A percentile compares a stretch with the other conserved stretches of the same genome.
Conservation (phyloP, 1,139 yeast genomes). For the Candida mesenterica region DNA sequence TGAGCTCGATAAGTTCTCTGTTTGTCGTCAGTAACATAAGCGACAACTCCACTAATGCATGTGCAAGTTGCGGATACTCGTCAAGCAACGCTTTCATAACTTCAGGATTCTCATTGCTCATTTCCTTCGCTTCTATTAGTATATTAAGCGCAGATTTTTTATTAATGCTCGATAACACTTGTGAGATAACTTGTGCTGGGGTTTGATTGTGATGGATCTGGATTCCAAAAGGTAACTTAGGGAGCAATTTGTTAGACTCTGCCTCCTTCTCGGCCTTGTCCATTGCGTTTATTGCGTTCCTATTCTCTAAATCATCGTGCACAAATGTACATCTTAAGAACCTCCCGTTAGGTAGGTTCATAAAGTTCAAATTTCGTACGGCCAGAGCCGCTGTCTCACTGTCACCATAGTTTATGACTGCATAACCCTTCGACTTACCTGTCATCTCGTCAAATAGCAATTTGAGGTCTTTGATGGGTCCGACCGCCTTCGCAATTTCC, state of each 20-base stretch:
- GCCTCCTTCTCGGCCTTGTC: slow-evolving; percentile 14
- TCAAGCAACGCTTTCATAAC: slow-evolving; percentile 63
- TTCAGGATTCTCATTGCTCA: slow-evolving; percentile 61
- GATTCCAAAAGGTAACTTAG: slow-evolving; percentile 48
- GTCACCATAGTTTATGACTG: slow-evolving; percentile 76
- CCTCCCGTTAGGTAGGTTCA: slow-evolving; percentile 67
- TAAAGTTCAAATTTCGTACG: slow-evolving; percentile 81
- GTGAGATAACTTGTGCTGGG: slow-evolving; percentile 63
- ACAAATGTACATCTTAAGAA: slow-evolving; percentile 72
- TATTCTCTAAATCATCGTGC: slow-evolving; percentile 30
- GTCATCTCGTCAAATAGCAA: slow-evolving; percentile 84
- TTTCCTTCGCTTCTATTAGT: slow-evolving; percentile 59
- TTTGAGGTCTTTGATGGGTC: slow-evolving; percentile 78
- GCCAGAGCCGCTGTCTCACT: slow-evolving; percentile 87
- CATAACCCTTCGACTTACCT: slow-evolving; percentile 90
- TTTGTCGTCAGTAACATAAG: slow-evolving; percentile 58
- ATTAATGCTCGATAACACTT: slow-evolving; percentile 56
- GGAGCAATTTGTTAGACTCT: slow-evolving; percentile 20
- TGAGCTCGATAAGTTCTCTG: slow-evolving; percentile 51
- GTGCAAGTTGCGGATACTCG: slow-evolving; percentile 75
- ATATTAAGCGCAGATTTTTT: slow-evolving; percentile 54
- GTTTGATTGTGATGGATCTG: slow-evolving; percentile 52
- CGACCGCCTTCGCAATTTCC: slow-evolving; percentile 76
- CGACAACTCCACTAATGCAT: slow-evolving; percentile 77
- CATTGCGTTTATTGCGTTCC: slow-evolving; percentile 12